Evolutionary conservation across 371 early-diverging fungal species (phyloP).

Genomic region (Gilbertella persicaria): DNA sequence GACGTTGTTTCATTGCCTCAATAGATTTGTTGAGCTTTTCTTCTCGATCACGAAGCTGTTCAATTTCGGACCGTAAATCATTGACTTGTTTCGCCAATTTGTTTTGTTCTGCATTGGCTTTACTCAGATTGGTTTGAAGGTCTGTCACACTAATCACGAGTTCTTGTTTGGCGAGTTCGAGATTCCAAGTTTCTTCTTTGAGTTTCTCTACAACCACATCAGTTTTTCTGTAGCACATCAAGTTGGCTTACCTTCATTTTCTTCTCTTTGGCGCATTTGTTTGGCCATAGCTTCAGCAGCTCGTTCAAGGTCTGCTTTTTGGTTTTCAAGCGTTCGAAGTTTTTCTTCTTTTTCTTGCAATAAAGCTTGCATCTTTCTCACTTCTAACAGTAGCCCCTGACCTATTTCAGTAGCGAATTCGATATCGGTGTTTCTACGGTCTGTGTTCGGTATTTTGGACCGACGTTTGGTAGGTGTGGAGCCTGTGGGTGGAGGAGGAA

Average conservation of each 20-base stretch:
- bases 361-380: conserved; percentile 53
- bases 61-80: conserved; percentile 58
- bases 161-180: conserved; percentile 62
- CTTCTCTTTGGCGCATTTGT: conserved; percentile 60
- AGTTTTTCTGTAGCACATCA: not conserved
- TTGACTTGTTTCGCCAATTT: conserved; percentile 58
- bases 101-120: conserved; percentile 58
- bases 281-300: conserved; percentile 66
- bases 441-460: conserved; percentile 51
- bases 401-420: conserved; percentile 61
- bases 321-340: conserved; percentile 62
- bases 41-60: conserved; percentile 67
- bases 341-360: conserved; percentile 67
- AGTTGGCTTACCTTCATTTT: conserved; percentile 56
- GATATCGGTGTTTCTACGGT: conserved; percentile 55
- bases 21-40: conserved; percentile 57
- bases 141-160: conserved; percentile 55
- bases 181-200: conserved; percentile 66
- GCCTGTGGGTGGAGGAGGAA: conserved; percentile 47
- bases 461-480: conserved; percentile 55
- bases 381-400: conserved; percentile 54
- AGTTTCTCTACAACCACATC: conserved; percentile 36
- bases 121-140: conserved; percentile 56
- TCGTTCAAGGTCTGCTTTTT: conserved; percentile 65
- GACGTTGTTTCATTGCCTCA: conserved; percentile 56